phyloP scores from a whole-genome alignment of 2,329 filamentous ascomycete genomes.

The Juglanconis oblonga region DNA sequence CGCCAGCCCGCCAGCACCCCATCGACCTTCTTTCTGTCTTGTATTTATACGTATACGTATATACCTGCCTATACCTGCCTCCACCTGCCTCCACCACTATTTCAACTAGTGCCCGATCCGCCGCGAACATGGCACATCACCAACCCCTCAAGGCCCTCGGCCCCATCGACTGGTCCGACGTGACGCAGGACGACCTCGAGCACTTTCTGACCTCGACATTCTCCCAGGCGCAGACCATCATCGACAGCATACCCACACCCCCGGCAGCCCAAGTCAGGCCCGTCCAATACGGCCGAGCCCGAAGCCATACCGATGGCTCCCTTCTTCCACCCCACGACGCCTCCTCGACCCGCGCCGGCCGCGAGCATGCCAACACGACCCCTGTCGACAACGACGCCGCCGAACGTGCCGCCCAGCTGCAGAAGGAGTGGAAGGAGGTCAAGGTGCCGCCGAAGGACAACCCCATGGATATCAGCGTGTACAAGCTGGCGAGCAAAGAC shows the following conservation, averaged over 20 bases:
- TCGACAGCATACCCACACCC: constrained; percentile 68
- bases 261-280: constrained; percentile 44
- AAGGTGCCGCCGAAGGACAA: constrained; percentile 72
- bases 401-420: constrained; percentile 47
- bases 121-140: constrained; percentile 52
- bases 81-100: not conserved
- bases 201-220: constrained; percentile 60
- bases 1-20: no score
- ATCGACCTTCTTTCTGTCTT: no score
- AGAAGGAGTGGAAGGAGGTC: constrained; percentile 83
- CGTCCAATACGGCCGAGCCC: constrained; percentile 49
- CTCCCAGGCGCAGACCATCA: constrained; percentile 63
- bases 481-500: constrained; percentile 76
- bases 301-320: constrained; percentile 52
- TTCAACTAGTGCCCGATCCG: not conserved
- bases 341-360: constrained; percentile 49
- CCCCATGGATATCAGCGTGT: constrained; percentile 72
- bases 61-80: not conserved
- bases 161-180: constrained; percentile 51
- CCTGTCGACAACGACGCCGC: not conserved
- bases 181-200: constrained; percentile 44
- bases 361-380: constrained; percentile 29
- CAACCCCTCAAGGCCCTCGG: constrained; percentile 56
- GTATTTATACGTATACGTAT: not conserved
- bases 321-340: constrained; percentile 46